Conservation (phyloP, 306 rosid genomes). For the Malus fusca region DNA sequence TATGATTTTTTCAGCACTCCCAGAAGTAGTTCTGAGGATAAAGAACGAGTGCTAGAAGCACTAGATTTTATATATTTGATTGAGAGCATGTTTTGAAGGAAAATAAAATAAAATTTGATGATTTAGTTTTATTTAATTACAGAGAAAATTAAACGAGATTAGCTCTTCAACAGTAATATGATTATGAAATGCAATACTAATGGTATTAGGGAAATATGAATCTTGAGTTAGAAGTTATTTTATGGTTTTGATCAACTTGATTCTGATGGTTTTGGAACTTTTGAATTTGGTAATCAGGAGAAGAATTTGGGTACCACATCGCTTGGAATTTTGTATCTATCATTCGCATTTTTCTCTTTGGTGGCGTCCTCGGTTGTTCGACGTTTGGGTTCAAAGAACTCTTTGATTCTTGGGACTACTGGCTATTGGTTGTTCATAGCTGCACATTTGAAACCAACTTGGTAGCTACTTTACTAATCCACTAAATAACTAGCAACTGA, state of each 20-base stretch:
- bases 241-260: neutral
- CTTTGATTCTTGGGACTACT: conserved; percentile 72
- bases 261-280: conserved; percentile 1
- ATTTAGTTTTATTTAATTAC: no score
- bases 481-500: neutral
- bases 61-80: neutral
- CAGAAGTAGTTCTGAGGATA: neutral
- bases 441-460: conserved; percentile 73
- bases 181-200: no score
- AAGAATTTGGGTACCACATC: conserved; percentile 73
- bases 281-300: conserved; percentile 49
- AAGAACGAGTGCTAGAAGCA: neutral
- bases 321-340: conserved; percentile 70
- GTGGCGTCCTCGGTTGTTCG: conserved; percentile 76
- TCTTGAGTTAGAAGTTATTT: no score
- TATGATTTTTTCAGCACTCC: no score
- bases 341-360: conserved; percentile 71
- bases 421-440: conserved; percentile 84
- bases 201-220: no score
- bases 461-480: conserved; percentile 28
- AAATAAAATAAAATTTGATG: neutral
- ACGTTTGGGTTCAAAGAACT: conserved; percentile 64
- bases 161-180: no score
- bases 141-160: no score
- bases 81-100: neutral